Conservation (phyloP, 2,329 filamentous ascomycete species). For the Pseudogymnoascus sp. region DNA sequence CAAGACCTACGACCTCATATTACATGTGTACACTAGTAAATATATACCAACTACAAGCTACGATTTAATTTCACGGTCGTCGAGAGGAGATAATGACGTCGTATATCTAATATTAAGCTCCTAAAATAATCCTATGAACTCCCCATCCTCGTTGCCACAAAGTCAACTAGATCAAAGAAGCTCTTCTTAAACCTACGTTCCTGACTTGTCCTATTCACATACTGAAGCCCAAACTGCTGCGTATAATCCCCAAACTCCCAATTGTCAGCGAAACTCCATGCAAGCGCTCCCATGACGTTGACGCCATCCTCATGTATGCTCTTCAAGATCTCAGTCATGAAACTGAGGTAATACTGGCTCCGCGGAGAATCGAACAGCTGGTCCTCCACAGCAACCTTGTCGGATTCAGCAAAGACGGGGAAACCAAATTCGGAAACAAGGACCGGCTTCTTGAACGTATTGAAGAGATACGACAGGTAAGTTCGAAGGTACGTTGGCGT, state of each 20-base stretch:
- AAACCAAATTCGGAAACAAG: slow-evolving; percentile 48
- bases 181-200: slow-evolving; percentile 38
- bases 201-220: slow-evolving; percentile 38
- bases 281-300: slow-evolving; percentile 36
- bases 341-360: slow-evolving; percentile 37
- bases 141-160: slow-evolving; percentile 26
- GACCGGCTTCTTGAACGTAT: slow-evolving; percentile 44
- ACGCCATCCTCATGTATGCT: slow-evolving; percentile 39
- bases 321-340: slow-evolving; percentile 37
- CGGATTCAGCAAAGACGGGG: slow-evolving; percentile 40
- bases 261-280: slow-evolving; percentile 35
- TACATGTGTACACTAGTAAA: too few species aligned
- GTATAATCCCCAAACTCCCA: slow-evolving; percentile 28
- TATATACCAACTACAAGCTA: too few species aligned
- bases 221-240: slow-evolving; percentile 40
- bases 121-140: background rate
- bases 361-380: slow-evolving; percentile 38
- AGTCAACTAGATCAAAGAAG: slow-evolving; percentile 41
- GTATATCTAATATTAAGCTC: background rate
- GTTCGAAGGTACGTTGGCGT: slow-evolving; percentile 49
- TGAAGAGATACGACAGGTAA: slow-evolving; percentile 50
- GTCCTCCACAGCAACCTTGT: slow-evolving; percentile 34
- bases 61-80: too few species aligned
- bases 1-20: too few species aligned
- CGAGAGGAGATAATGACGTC: background rate